Evolutionary conservation across 352 stramenopile genomes (phyloP), one percentile per base, ranked within the genome.

Genomic region (Phytophthora tentaculata): DNA sequence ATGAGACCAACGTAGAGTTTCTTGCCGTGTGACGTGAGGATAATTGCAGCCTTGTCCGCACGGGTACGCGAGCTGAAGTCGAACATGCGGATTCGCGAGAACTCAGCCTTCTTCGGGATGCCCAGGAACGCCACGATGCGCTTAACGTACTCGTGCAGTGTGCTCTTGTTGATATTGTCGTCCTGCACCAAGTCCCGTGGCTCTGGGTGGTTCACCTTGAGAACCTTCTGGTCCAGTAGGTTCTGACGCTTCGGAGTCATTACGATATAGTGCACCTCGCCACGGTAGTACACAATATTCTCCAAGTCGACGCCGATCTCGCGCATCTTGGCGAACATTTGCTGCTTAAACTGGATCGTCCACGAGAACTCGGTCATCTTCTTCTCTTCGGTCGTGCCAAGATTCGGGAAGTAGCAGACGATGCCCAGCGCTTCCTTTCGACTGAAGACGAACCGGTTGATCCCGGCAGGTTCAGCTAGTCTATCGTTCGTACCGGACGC

Each of bases 271-370:
- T 96, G 88, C 76, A 92, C 91, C 60, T 92, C 84, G 37, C 87
- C 88, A 22, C 85, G 83, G 70, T 94, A 93, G 75, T 96, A 96
- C 69, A 94, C 88, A 41, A 94, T 82, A 56, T 94, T 94, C 73
- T 96, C 88, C 13, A 94, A 64, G 61, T 94, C 84, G 22, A 96
- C 77, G 39, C 82, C 85, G 19, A 86, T 77, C 14, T 83, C 83
- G 41, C 80, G 79, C 77, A 94, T 86, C 73, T 90, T 84, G 13
- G 79, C 84, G 61, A 94, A 94, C 73, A 92, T 80, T 60, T 89
- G 76, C 71, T 94, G 82, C 68, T 94, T 94, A 74, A 92, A 94
- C 75, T 94, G 86, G 50, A 91, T 83, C 22, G 83, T 92, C 86
- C 86, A 94, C 61, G 86, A 94, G 56, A 94, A 94, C 74, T 94